phyloP scores from a whole-genome alignment of 192 early-diverging fungal genomes.

The Chytriomyces sp. region DNA sequence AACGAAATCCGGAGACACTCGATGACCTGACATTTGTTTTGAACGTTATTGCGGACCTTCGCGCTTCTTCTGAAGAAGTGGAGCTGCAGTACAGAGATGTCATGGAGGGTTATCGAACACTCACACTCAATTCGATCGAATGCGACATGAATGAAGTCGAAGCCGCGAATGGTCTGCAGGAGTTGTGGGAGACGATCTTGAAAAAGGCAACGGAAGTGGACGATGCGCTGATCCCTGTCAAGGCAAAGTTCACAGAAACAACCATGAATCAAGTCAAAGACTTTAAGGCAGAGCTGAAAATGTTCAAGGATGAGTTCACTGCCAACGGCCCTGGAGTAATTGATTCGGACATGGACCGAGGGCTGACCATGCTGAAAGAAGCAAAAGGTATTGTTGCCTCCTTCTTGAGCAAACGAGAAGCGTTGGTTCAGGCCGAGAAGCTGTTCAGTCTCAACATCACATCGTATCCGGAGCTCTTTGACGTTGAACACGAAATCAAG shows the following conservation, averaged over 20 bases:
- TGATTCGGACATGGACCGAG: conserved; percentile 60
- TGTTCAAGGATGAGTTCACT: conserved; percentile 61
- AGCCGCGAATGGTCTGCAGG: conserved; percentile 47
- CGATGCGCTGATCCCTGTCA: conserved; percentile 61
- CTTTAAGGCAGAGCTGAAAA: conserved; percentile 55
- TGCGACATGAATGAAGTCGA: conserved; percentile 50
- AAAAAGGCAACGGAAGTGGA: conserved; percentile 54
- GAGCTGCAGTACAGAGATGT: conserved; percentile 60
- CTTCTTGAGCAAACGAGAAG: conserved; percentile 51
- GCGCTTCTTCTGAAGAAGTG: conserved; percentile 59
- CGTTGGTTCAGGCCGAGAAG: conserved; percentile 64
- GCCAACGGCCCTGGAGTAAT: conserved; percentile 61
- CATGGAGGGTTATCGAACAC: conserved; percentile 63
- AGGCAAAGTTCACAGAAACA: conserved; percentile 63
- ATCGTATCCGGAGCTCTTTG: conserved; percentile 66
- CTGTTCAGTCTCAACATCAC: conserved; percentile 64
- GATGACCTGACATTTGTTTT: conserved; percentile 68
- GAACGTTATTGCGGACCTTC: conserved; percentile 63
- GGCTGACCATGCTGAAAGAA: conserved; percentile 54
- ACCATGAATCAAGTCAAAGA: conserved; percentile 60
- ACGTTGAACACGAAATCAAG: conserved; percentile 61
- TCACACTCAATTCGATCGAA: conserved; percentile 56
- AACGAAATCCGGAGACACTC: conserved; percentile 52
- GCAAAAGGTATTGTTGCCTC: conserved; percentile 51
- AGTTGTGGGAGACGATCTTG: conserved; percentile 61